Evolutionary conservation across 208 protist species (phyloP).

Genomic region (Trichomonas vaginalis): DNA sequence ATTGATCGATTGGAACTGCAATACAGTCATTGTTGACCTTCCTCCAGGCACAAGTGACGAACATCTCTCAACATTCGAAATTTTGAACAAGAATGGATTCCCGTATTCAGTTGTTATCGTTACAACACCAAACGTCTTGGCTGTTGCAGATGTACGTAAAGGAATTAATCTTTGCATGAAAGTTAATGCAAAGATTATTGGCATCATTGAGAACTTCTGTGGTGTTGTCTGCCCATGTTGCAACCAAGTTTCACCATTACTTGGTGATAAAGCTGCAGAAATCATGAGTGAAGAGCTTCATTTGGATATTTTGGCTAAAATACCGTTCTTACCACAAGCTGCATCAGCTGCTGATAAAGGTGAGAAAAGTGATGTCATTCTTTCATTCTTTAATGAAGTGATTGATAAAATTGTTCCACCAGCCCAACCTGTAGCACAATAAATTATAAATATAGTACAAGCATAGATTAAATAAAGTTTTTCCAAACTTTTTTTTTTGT

Average conservation of each 20-base stretch:
- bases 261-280: neutral
- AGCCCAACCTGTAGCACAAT: neutral
- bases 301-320: neutral
- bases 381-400: neutral
- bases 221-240: conserved; percentile 27
- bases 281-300: neutral
- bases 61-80: conserved; percentile 79
- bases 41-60: conserved; percentile 98
- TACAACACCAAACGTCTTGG: conserved; percentile 85
- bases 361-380: neutral
- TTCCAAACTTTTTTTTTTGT: too few relatives aligned
- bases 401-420: neutral
- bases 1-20: conserved; percentile 88
- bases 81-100: conserved; percentile 55
- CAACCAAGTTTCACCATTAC: neutral
- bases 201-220: conserved; percentile 98
- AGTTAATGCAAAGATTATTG: conserved; percentile 67
- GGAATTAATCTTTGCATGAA: conserved; percentile 91
- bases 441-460: too few relatives aligned
- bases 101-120: conserved; percentile 63
- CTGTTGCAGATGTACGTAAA: conserved; percentile 86
- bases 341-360: neutral
- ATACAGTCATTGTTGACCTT: conserved; percentile 96
- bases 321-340: neutral
- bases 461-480: too few relatives aligned